Evolutionary conservation across 2,329 filamentous ascomycete genomes (phyloP).

Genomic region (Cordyceps militaris): DNA sequence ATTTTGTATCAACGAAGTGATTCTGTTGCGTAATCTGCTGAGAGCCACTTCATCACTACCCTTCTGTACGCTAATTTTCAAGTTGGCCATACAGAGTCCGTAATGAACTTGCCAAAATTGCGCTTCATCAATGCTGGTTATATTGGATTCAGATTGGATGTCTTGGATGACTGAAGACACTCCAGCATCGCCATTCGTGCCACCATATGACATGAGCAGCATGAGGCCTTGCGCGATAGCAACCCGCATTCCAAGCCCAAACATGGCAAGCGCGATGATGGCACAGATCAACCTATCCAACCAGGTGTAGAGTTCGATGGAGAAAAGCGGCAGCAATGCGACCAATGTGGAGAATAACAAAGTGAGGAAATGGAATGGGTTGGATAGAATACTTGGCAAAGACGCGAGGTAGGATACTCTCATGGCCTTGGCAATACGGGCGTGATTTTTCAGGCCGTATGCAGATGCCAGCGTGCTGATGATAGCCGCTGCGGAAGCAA

Average conservation of each 20-base stretch:
- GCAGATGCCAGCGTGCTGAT: constrained; percentile 78
- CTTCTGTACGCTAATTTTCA: constrained; percentile 65
- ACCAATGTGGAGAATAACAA: constrained; percentile 78
- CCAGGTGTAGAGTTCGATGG: constrained; percentile 72
- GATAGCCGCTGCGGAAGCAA: constrained; percentile 75
- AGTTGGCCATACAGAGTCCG: constrained; percentile 88
- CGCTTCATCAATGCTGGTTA: constrained; percentile 77
- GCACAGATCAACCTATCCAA: constrained; percentile 77
- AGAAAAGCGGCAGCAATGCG: constrained; percentile 73
- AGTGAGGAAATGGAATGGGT: constrained; percentile 91
- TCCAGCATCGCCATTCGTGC: constrained; percentile 32
- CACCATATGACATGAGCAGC: constrained; percentile 83
- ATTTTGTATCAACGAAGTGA: constrained; percentile 75
- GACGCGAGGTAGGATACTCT: constrained; percentile 74
- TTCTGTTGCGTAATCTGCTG: constrained; percentile 64
- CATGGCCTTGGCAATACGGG: constrained; percentile 87
- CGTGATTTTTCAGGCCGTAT: constrained; percentile 81
- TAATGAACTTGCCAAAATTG: constrained; percentile 99
- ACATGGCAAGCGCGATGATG: constrained; percentile 81
- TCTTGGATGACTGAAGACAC: constrained; percentile 74
- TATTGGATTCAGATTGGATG: constrained; percentile 71
- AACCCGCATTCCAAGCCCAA: constrained; percentile 73
- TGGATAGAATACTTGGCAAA: constrained; percentile 80
- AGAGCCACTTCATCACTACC: constrained; percentile 65
- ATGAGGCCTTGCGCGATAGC: constrained; percentile 84